Evolutionary conservation across 345 rosid genomes (phyloP), one percentile per base, ranked within the genome.

Genomic region (Eucalyptus marginata): DNA sequence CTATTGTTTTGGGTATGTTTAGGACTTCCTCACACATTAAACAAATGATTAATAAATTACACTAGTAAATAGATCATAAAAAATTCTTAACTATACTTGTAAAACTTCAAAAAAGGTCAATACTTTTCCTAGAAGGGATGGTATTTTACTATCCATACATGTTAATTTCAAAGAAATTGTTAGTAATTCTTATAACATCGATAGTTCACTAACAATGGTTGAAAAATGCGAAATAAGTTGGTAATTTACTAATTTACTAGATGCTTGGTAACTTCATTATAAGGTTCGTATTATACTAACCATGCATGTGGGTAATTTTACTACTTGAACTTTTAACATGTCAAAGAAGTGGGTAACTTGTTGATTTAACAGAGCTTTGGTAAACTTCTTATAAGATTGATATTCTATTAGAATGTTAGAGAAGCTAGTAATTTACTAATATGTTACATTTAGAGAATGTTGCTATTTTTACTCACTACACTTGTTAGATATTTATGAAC

Each of bases 1-100:
- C 8, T 29, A 14, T 14, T 29, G 5, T 7, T 29, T 4, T 64
- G 10, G 4, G 20, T 14, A 0, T n/a, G 36, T n/a, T 14, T 14
- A 14, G 5, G 10, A 64, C 3, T 64, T 64, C 4, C 10, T n/a
- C 8, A 14, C 0, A n/a, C 10, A n/a, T 64, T 64, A 14, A 31
- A 15, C 36, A n/a, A n/a, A 64, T 4, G 0, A 7, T 64, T 64
- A n/a, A 12, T 29, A 29, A 29, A 62, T 29, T 62, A 29, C 14
- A 1, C 33, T 27, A 29, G 31, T 64, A n/a, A 64, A 13, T 64
- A 13, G 8, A 13, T 0, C 0, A 64, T 29, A 15, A 4, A 27
- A 64, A n/a, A 64, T 64, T 29, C 31, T n/a, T 13, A 29, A 64
- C 71, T 4, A 29, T 64, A 29, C 5, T n/a, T 3, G 18, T 64